Evolutionary conservation across 2,329 filamentous ascomycete species (phyloP), one percentile per base, ranked within the genome.

Genomic region (Aquanectria penicillioides): DNA sequence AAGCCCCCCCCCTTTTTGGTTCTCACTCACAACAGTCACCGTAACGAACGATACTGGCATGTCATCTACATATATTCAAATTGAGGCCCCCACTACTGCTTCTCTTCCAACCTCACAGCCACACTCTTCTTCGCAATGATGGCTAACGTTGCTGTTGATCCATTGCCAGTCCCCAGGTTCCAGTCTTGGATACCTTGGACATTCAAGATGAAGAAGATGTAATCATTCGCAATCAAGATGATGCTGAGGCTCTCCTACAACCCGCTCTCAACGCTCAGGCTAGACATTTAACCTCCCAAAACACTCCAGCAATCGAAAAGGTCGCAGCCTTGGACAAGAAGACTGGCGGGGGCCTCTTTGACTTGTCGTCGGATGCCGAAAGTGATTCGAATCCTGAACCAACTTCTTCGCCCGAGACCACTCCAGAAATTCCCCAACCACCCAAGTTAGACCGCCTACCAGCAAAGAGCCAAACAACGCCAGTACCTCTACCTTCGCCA

Each of bases 241-340:
- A 84, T 63, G 86, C 83, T 5, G 83, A 86, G 63, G 85, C 84
- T 7, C 80, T 88, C 40, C 79, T 89, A 46, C 85, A 86, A 68
- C 84, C 85, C 3, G 79, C 85, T 20, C 81, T 89, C 62, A 88
- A 85, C 69, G 78, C 80, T 6, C 77, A 78, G 18, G 86, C 85
- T 8, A 84, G 83, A 5, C 81, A 84, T 41, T 75, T 88, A 33
- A 83, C 84, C 11, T 81, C 83, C 4, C 75, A 80, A 5, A 80
- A 76, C 52, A 88, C 84, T 0, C 83, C 85, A 6, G 84, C 84
- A 4, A 78, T 80, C 23, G 86, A 88, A 69, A 88, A 85, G 72
- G 82, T 79, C 13, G 82, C 82, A 6, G 85, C 82, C 1, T 77
- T 88, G 77, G 80, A 84, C 23, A 74, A 75, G 49, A 50, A 73